phyloP scores from a whole-genome alignment of 73 alveolate species.

The Tetrahymena elliotti region DNA sequence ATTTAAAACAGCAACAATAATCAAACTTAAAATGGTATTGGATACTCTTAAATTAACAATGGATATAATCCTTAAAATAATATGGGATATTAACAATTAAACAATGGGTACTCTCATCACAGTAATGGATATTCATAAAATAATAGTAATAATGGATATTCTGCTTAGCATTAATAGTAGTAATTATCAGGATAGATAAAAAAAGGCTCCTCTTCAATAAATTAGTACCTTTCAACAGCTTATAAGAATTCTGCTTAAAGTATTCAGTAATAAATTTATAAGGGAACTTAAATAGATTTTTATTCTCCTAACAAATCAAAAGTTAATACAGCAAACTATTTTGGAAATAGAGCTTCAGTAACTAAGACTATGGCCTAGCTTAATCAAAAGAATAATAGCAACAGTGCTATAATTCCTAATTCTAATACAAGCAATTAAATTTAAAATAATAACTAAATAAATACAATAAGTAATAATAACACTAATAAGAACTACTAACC shows the following conservation, averaged over 20 bases:
- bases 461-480: neutral
- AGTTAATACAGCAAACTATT: neutral
- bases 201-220: neutral
- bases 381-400: neutral
- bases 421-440: neutral
- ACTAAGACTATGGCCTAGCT: neutral
- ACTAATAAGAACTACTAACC: neutral
- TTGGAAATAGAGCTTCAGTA: neutral
- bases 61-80: neutral
- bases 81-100: neutral
- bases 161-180: neutral
- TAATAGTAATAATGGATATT: neutral
- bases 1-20: no score
- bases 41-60: neutral
- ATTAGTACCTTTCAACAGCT: neutral
- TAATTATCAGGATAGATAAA: neutral
- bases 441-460: neutral
- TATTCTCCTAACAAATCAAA: neutral
- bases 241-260: neutral
- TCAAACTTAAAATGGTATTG: neutral
- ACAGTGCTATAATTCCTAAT: neutral
- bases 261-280: neutral
- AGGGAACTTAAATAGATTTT: neutral
- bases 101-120: neutral
- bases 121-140: neutral